A percentile compares a stretch with the other conserved stretches of the same genome.
Conservation (phyloP, 1,284 basidiomycete species). For the Apiotrichum montevideense region DNA sequence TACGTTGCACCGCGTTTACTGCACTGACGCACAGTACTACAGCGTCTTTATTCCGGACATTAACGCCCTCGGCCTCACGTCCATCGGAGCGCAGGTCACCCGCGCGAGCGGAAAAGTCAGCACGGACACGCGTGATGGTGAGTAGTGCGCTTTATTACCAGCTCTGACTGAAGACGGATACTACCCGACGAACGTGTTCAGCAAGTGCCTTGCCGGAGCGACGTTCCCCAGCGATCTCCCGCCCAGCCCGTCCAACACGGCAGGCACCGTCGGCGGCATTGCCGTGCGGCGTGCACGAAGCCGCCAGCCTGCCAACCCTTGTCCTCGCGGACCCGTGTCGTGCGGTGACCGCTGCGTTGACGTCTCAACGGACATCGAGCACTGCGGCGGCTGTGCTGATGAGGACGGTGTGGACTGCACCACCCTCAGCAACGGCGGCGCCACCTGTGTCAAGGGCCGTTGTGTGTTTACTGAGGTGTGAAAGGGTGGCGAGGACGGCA, state of each 20-base stretch:
- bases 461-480: constrained; percentile 1
- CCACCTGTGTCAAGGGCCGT: constrained; percentile 5
- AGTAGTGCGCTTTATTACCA: background rate
- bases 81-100: constrained; percentile 8
- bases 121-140: constrained; percentile 10
- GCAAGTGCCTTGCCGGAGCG: constrained; percentile 9
- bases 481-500: too few species aligned
- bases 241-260: too few species aligned
- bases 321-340: too few species aligned
- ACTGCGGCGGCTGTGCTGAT: constrained; percentile 15
- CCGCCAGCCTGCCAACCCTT: too few species aligned
- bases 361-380: constrained; percentile 6
- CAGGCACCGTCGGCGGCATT: too few species aligned
- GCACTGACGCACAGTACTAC: constrained; percentile 2
- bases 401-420: constrained; percentile 16
- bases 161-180: constrained; percentile 2
- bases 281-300: too few species aligned
- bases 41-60: constrained; percentile 11
- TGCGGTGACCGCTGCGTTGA: constrained; percentile 9
- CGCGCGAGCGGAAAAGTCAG: constrained; percentile 8
- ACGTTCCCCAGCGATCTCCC: background rate
- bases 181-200: background rate
- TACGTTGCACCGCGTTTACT: background rate
- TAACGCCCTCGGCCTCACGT: background rate
- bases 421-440: constrained; percentile 1